phyloP scores from a whole-genome alignment of 2,329 filamentous ascomycete species.

The Rhynchosporium graminicola region DNA sequence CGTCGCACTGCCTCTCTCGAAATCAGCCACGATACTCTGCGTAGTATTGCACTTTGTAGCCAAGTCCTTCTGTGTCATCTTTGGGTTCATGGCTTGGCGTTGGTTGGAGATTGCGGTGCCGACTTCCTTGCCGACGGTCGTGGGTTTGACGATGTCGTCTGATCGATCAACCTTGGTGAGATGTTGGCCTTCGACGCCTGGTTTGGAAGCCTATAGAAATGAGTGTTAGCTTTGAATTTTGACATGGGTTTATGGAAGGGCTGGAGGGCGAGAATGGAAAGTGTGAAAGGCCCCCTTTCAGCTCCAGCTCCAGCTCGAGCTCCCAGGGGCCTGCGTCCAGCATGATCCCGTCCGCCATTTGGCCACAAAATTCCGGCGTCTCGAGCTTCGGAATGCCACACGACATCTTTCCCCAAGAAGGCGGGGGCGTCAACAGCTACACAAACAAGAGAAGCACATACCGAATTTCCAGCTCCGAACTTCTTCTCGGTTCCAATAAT shows the following conservation, averaged over 20 bases:
- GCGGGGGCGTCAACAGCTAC: constrained; percentile 1
- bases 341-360: too few relatives aligned
- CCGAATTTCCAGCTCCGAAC: constrained; percentile 72
- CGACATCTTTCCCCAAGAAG: neutral
- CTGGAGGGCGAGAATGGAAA: too few relatives aligned
- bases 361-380: too few relatives aligned
- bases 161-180: constrained; percentile 96
- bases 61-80: constrained; percentile 90
- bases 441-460: constrained; percentile 50
- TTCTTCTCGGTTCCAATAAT: constrained; percentile 93
- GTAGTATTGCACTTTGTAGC: constrained; percentile 91
- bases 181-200: constrained; percentile 79
- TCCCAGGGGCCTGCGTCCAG: too few relatives aligned
- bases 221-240: constrained; percentile 19
- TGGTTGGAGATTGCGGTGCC: constrained; percentile 80
- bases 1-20: constrained; percentile 76
- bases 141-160: constrained; percentile 97
- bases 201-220: constrained; percentile 49
- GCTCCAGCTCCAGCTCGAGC: too few relatives aligned
- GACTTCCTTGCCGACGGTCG: constrained; percentile 80
- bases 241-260: neutral
- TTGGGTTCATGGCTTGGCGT: constrained; percentile 80
- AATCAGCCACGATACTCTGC: constrained; percentile 74
- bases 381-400: too few relatives aligned
- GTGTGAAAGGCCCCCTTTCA: too few relatives aligned